Evolutionary conservation across 1,284 basidiomycete genomes (phyloP), one percentile per base, ranked within the genome.

Genomic region (Rhodotorula sp.): DNA sequence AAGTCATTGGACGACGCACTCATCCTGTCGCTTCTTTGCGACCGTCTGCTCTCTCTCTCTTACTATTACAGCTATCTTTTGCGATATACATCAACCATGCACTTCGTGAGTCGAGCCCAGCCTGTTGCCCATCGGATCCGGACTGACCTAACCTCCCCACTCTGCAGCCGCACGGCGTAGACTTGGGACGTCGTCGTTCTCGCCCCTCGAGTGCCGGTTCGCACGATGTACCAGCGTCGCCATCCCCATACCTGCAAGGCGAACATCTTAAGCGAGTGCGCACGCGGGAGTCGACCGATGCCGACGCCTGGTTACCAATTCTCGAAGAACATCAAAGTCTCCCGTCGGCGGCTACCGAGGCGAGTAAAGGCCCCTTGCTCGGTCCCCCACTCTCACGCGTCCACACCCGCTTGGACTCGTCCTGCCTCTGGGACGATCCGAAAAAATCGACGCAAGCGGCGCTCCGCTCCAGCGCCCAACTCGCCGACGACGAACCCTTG

Each of bases 301-400:
- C 39, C 39, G 39, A 43, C 8, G 39, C 39, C 39, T 43, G 39
- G 39, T 43, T 43, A 12, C 39, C 39, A 12, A 12, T 43, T 64
- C 52, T 64, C 52, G 34, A 29, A 18, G 51, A 10, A 8, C 7
- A 12, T 14, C 20, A 12, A n/a, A 15, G n/a, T 16, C 58, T 58
- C 8, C 5, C 58, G 4, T 16, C 49, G 49, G 21, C 49, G 49
- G 49, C 34, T 39, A 26, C 23, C 34, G 58, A 58, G 39, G 20
- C 31, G 34, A 34, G 34, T 1, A 21, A 29, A 23, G 31, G 29
- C 59, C 10, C 49, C 43, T 3, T 66, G 61, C 26, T 31, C 51
- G 10, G 51, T 56, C 39, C 34, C 12, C 65, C 65, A 3, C 51
- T 66, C 6, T 61, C 65, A 8, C 65, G 65, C 26, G 29, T 61